Evolutionary conservation across 73 alveolate species (phyloP).

Genomic region (Paramecium primaurelia): DNA sequence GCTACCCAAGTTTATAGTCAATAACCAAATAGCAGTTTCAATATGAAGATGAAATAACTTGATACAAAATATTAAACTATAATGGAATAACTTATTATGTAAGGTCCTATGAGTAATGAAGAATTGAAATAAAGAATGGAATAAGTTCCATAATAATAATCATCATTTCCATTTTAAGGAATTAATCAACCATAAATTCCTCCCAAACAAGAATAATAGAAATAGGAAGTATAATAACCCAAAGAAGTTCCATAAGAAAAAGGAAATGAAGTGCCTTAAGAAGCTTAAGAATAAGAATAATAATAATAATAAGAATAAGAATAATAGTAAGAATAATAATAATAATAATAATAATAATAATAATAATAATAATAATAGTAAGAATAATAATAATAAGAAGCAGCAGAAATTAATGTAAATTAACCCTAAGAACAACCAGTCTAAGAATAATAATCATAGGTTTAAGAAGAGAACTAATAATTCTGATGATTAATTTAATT

Average conservation of each 20-base stretch:
- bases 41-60: background rate
- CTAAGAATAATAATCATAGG: background rate
- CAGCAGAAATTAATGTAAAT: background rate
- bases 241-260: background rate
- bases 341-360: background rate
- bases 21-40: background rate
- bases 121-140: conserved; percentile 16
- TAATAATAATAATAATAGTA: no score
- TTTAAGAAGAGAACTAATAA: background rate
- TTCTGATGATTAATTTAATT: background rate
- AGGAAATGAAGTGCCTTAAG: background rate
- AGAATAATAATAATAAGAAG: no score
- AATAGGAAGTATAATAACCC: background rate
- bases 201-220: background rate
- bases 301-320: background rate
- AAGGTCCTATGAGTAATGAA: conserved; percentile 38
- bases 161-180: background rate
- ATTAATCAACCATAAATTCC: background rate
- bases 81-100: background rate
- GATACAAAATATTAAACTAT: conserved; percentile 28
- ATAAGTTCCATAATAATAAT: background rate
- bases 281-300: background rate
- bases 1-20: conserved; percentile 14
- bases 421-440: background rate
- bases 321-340: no score